phyloP scores from a whole-genome alignment of 1,284 basidiomycete genomes.

The Rhodotorula sp. region DNA sequence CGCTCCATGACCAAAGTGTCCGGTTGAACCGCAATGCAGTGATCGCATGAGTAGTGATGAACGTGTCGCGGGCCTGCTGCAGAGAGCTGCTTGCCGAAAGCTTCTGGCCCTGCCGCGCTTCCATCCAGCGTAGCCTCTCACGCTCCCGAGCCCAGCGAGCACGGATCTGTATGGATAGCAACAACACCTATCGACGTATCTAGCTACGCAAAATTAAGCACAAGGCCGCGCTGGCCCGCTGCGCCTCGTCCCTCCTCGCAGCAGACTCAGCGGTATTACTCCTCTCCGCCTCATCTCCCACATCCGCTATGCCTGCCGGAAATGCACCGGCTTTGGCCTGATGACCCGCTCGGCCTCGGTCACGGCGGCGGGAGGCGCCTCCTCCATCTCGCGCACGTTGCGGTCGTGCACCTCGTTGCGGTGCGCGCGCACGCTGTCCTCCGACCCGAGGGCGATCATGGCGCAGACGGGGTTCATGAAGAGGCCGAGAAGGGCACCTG shows the following conservation, averaged over 20 bases:
- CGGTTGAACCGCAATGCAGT: no score
- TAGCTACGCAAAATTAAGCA: no score
- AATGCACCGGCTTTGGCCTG: conserved; percentile 7
- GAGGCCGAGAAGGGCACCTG: conserved; percentile 37
- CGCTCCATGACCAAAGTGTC: no score
- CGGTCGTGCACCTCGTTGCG: conserved; percentile 32
- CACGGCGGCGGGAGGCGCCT: conserved; percentile 22
- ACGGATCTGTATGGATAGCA: no score
- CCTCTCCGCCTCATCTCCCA: not conserved
- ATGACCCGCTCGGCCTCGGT: conserved; percentile 31
- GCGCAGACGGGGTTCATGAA: conserved; percentile 35
- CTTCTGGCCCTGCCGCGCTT: no score
- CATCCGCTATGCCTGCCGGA: not conserved
- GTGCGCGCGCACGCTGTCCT: conserved; percentile 37
- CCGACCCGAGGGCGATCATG: conserved; percentile 39
- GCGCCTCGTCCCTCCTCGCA: not conserved
- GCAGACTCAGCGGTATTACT: not conserved
- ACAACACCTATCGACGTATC: no score
- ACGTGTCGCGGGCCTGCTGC: no score
- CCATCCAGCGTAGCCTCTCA: no score
- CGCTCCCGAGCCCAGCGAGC: no score
- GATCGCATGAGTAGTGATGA: no score
- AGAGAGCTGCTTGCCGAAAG: no score
- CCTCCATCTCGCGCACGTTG: conserved; percentile 31
- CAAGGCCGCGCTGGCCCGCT: no score